Evolutionary conservation across 73 alveolate species (phyloP), one percentile per base, ranked within the genome.

Genomic region (Breviolum minutum): DNA sequence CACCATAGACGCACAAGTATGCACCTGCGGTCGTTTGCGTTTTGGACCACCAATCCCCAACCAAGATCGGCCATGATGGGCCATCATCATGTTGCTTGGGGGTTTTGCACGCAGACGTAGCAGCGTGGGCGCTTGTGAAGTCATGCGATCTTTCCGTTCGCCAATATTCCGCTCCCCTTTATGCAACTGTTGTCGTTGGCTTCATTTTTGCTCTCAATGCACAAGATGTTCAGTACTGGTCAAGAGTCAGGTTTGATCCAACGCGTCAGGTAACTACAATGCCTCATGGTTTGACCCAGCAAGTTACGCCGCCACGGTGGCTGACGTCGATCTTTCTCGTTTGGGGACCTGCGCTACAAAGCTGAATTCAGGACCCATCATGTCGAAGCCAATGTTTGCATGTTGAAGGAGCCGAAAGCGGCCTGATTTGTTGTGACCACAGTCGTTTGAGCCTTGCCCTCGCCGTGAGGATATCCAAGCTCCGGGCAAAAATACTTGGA

Each of bases 241-340:
- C 24, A 22, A 14, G 24, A 22, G 8, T 17, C 74, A 66, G 5
- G 54, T 40, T 40, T 40, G 54, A 40, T 40, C 54, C 54, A 40
- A 40, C 54, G 54, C 54, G 3, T 40, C 20, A 61, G 82, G 82
- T 68, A 70, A 60, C 60, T 71, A 40, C 87, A 90, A 90, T 24
- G 87, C 74, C 12, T 70, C 87, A 6, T 90, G 96, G 96, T 90
- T 62, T 30, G 24, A 90, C 63, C 73, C 83, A 61, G 62, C 77
- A n/a, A 22, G 40, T 26, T 90, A 70, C 87, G 40, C 60, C 24
- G 85, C 96, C 14, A 90, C 74, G 27, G 76, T 90, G 73, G 68
- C 17, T 8, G 29, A 24, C 9, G 96, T 90, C 22, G 32, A 63
- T 30, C 0, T 6, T 22, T 60, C 91, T 20, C 20, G 7, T 6